Base-by-base conservation (phyloP, 345 rosid genomes). In the Syzygium oleosum region DNA sequence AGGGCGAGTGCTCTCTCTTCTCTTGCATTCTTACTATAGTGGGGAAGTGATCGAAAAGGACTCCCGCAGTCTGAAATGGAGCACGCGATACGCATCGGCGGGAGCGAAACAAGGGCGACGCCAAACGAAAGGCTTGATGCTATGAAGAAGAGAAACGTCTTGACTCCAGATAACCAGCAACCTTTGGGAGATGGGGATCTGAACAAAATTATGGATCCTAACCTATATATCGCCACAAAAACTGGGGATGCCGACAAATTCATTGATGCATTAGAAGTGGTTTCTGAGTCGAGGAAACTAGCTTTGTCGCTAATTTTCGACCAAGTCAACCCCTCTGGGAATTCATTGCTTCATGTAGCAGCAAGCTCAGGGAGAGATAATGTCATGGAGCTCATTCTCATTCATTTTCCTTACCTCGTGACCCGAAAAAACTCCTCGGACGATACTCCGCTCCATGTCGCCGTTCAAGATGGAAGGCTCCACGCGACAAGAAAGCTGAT, bases 341-440 rank as follows among this genome's bases (percentile, higher is more conserved):
- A 65, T 65, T 65, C 78, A 4, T 31, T 65, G 78, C 78, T 65
- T 15, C 78, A 65, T 31, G 78, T 65, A 7, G 78, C 78, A 29
- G 78, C 43, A 16, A 65, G 11, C 78, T 29, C 2, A 0, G 43
- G 22, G 0, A 29, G 2, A 3, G 21, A 3, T 0, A 3, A 65
- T 3, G 12, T 65, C 78, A 7, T 65, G 41, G 43, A 29, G 43
- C 78, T 65, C 78, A 65, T 65, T 65, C 43, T 65, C 22, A 3
- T 31, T 16, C 41, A 65, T 65, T 65, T 16, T 2, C 22, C 78
- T 31, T 0, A 29, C 22, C 2, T 0, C 0, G 12, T 31, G 78
- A 16, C 5, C 12, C 12, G 10, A 12, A 65, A 16, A 63, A 65
- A 65, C 78, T 16, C 78, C 78, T 65, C 12, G 2, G 78, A 16